Evolutionary conservation across 192 early-diverging fungal genomes (phyloP).

Genomic region (Coemansia sp.): DNA sequence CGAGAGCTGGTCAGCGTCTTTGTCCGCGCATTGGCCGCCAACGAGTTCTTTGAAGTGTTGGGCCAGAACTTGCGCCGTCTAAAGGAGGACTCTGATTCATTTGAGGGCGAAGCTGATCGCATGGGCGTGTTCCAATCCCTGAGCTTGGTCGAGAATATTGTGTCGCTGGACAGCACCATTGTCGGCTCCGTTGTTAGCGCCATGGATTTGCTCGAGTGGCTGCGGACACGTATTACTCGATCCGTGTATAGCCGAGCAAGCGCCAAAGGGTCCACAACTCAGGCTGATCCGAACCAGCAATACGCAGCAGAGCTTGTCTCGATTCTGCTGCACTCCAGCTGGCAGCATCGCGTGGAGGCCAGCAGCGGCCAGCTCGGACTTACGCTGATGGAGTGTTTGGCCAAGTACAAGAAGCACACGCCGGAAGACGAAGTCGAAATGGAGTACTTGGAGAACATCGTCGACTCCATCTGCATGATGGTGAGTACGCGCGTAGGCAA

Average conservation of each 20-base stretch:
- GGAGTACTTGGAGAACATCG: slow-evolving; percentile 91
- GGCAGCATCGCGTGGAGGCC: slow-evolving; percentile 52
- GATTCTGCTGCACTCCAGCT: slow-evolving; percentile 74
- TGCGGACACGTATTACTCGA: slow-evolving; percentile 62
- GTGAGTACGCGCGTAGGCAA: slow-evolving; percentile 71
- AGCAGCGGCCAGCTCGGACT: slow-evolving; percentile 61
- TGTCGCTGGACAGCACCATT: slow-evolving; percentile 67
- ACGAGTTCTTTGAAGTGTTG: slow-evolving; percentile 71
- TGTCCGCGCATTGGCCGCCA: slow-evolving; percentile 64
- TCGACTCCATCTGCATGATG: slow-evolving; percentile 77
- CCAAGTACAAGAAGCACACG: slow-evolving; percentile 64
- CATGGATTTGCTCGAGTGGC: slow-evolving; percentile 74
- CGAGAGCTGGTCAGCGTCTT: slow-evolving; percentile 62
- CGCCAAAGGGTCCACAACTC: background rate
- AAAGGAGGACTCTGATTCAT: slow-evolving; percentile 61
- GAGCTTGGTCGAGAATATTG: slow-evolving; percentile 84
- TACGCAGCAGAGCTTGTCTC: slow-evolving; percentile 85
- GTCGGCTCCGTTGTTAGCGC: slow-evolving; percentile 63
- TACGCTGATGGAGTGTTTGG: slow-evolving; percentile 65
- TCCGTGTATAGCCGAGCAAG: slow-evolving; percentile 22
- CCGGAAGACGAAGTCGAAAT: slow-evolving; percentile 82
- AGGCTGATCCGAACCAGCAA: slow-evolving; percentile 75
- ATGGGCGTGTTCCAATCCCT: slow-evolving; percentile 85
- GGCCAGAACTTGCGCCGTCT: slow-evolving; percentile 79
- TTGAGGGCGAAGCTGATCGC: slow-evolving; percentile 66